A percentile compares a stretch with the other conserved stretches of the same genome.
Evolutionary conservation across 2,329 filamentous ascomycete genomes (phyloP).

Genomic region (Fusarium dlaminii): DNA sequence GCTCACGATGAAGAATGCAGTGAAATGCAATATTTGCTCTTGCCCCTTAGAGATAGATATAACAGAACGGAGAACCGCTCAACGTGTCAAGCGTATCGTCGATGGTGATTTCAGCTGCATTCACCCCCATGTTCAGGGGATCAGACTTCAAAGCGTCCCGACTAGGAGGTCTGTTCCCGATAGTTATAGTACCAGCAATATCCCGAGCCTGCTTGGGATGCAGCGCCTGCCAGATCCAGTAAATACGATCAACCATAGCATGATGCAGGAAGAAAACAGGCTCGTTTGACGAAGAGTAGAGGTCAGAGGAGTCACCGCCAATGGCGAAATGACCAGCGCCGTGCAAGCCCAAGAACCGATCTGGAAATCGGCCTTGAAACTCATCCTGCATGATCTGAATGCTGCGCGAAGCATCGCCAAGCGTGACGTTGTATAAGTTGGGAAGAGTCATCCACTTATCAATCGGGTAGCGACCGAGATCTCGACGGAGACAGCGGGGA

Average conservation of each 20-base stretch:
- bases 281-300: conserved; percentile 8
- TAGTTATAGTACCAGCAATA: conserved; percentile 12
- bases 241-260: conserved; percentile 1
- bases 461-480: neutral
- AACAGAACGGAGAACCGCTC: neutral
- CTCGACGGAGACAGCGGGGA: neutral
- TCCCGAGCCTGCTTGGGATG: neutral
- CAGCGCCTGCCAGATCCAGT: conserved; percentile 13
- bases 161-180: neutral
- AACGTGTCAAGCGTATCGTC: neutral
- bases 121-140: neutral
- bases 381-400: conserved; percentile 9
- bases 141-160: conserved; percentile 1
- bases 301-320: conserved; percentile 6
- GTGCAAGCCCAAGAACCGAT: neutral
- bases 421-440: neutral
- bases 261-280: conserved; percentile 5
- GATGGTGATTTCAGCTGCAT: neutral
- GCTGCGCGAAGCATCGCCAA: neutral
- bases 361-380: neutral
- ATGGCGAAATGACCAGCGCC: conserved; percentile 2
- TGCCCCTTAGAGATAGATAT: neutral
- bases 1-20: neutral
- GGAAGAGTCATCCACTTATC: neutral
- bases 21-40: no score